phyloP scores from a whole-genome alignment of 164 flowering plant species.

The Magnolia officinalis region DNA sequence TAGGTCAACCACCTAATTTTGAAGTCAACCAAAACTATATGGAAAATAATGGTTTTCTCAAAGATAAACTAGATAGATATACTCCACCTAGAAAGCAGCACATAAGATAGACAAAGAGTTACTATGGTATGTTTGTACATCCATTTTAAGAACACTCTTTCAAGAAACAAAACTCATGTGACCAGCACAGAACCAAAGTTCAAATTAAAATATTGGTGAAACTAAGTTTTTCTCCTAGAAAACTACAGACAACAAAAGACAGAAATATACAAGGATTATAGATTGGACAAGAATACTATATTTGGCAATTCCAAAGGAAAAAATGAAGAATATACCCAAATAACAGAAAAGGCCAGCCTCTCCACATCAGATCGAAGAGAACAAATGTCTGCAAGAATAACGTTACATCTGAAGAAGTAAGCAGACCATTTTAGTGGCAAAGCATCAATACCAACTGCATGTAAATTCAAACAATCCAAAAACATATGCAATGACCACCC shows the following conservation, averaged over 20 bases:
- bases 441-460: not conserved
- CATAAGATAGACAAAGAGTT: too few species aligned
- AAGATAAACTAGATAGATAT: too few species aligned
- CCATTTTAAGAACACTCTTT: not conserved
- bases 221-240: not conserved
- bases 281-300: not conserved
- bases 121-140: too few species aligned
- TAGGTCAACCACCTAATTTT: too few species aligned
- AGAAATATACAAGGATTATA: not conserved
- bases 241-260: not conserved
- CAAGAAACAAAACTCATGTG: not conserved
- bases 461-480: slow-evolving; percentile 2
- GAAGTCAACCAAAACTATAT: too few species aligned
- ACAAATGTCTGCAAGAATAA: slow-evolving; percentile 74
- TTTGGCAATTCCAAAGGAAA: not conserved
- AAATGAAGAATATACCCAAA: slow-evolving; percentile 64
- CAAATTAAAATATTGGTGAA: not conserved
- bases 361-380: slow-evolving; percentile 95
- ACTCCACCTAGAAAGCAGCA: too few species aligned
- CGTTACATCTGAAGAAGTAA: not conserved
- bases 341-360: slow-evolving; percentile 95
- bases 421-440: not conserved
- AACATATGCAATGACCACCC: not conserved
- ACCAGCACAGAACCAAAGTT: not conserved
- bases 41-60: too few species aligned